Percentiles rank a stretch among this genome's conserved stretches.
phyloP scores from a whole-genome alignment of 805 yeast species.

The Yamadazyma phyllophila region DNA sequence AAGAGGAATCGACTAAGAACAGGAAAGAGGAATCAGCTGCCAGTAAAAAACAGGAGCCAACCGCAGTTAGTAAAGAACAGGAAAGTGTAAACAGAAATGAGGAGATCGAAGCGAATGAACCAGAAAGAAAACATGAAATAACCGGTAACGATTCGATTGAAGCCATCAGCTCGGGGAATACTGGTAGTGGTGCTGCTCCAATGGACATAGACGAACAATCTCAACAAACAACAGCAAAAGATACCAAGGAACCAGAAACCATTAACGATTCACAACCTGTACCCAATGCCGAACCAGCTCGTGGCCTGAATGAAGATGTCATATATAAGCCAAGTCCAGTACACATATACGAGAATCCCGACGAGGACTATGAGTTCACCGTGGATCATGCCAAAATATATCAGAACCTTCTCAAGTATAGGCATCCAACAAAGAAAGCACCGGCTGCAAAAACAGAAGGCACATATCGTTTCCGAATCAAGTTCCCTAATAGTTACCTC shows the following conservation, averaged over 20 bases:
- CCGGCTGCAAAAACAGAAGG: conserved; percentile 4
- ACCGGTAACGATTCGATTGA: no score
- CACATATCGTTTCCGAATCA: conserved; percentile 30
- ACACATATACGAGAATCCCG: conserved; percentile 37
- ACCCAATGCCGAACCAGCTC: no score
- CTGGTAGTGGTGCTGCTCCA: no score
- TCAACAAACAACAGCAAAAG: no score
- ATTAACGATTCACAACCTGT: no score
- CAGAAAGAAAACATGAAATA: no score
- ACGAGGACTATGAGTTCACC: conserved; percentile 41
- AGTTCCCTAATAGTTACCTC: conserved; percentile 39
- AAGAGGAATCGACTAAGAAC: not conserved
- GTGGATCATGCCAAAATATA: conserved; percentile 37
- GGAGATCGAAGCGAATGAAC: no score
- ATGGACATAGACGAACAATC: no score
- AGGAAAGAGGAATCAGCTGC: not conserved
- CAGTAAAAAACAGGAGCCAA: no score
- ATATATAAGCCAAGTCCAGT: conserved; percentile 13
- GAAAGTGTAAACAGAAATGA: not conserved
- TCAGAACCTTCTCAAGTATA: conserved; percentile 29
- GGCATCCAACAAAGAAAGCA: conserved; percentile 7
- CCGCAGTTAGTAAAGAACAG: no score
- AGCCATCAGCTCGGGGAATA: no score
- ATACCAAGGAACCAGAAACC: no score
- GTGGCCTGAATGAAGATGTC: not conserved